A percentile compares a stretch with the other conserved stretches of the same genome.
Evolutionary conservation across 129 eudicot genomes (phyloP).

Genomic region (Tagetes erecta): DNA sequence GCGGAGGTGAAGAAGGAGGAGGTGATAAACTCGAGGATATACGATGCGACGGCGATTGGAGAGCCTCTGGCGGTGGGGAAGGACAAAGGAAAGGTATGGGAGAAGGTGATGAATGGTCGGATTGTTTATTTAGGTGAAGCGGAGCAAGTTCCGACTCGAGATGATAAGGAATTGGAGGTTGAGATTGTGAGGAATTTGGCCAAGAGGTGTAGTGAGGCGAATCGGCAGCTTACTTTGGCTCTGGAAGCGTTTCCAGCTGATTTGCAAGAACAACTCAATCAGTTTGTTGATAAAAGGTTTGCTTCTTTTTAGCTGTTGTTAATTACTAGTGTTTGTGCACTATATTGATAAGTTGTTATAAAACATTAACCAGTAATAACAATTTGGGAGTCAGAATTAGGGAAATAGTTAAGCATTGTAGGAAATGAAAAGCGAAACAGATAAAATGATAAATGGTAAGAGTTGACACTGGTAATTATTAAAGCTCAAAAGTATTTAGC

Average conservation of each 20-base stretch:
- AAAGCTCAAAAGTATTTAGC: not conserved
- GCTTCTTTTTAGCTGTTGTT: constrained; percentile 11
- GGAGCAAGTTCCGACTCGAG: constrained; percentile 85
- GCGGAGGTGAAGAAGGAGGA: constrained; percentile 58
- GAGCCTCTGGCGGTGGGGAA: constrained; percentile 98
- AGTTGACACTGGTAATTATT: too few relatives aligned
- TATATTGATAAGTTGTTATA: not conserved
- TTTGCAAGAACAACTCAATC: constrained; percentile 72
- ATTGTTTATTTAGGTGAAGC: constrained; percentile 96
- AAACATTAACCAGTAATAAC: not conserved
- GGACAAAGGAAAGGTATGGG: constrained; percentile 87
- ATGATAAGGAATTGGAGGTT: constrained; percentile 88
- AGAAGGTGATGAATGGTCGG: constrained; percentile 90
- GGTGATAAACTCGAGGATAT: constrained; percentile 80
- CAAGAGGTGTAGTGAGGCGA: constrained; percentile 64
- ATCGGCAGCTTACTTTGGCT: constrained; percentile 65
- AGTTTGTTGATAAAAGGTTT: constrained; percentile 63
- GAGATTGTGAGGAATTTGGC: constrained; percentile 73
- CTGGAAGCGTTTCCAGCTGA: constrained; percentile 85
- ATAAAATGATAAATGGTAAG: too few relatives aligned
- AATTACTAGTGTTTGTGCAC: not conserved
- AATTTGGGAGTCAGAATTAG: not conserved
- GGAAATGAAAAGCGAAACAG: too few relatives aligned
- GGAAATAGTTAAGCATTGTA: not conserved
- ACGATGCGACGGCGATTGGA: constrained; percentile 92